Conservation (phyloP, 202 grass and related monocot genomes). For the Setaria viridis region DNA sequence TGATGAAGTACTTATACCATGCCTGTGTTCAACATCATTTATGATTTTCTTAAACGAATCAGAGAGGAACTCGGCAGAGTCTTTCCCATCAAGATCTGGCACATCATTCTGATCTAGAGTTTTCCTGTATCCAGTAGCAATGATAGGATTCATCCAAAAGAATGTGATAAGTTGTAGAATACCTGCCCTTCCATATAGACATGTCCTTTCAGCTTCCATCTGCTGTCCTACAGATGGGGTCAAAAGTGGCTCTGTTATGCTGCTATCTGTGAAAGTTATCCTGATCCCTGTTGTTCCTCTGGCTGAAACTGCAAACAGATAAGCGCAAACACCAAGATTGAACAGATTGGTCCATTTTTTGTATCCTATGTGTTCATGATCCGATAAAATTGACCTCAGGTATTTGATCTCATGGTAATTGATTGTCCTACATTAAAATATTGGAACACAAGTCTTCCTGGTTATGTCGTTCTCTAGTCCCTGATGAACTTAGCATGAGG, state of each 20-base stretch:
- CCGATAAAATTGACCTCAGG: constrained; percentile 54
- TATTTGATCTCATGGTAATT: too few relatives aligned
- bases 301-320: constrained; percentile 64
- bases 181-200: constrained; percentile 67
- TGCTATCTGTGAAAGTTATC: constrained; percentile 49
- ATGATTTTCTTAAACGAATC: constrained; percentile 37
- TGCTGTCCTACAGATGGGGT: constrained; percentile 54
- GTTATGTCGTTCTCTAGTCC: too few relatives aligned
- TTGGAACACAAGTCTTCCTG: too few relatives aligned
- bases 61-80: constrained; percentile 53
- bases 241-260: constrained; percentile 66
- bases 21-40: constrained; percentile 58
- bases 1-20: constrained; percentile 64
- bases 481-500: not conserved
- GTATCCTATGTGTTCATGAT: constrained; percentile 43
- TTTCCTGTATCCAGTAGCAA: constrained; percentile 76
- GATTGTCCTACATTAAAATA: not conserved
- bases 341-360: constrained; percentile 58
- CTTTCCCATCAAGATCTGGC: constrained; percentile 76
- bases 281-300: constrained; percentile 74
- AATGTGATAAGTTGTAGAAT: constrained; percentile 81
- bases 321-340: constrained; percentile 53
- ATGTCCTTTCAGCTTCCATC: constrained; percentile 55
- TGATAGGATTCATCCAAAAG: constrained; percentile 92
- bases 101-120: constrained; percentile 83